Conservation (phyloP, 257 asterid species). For the Pogostemon cablin region DNA sequence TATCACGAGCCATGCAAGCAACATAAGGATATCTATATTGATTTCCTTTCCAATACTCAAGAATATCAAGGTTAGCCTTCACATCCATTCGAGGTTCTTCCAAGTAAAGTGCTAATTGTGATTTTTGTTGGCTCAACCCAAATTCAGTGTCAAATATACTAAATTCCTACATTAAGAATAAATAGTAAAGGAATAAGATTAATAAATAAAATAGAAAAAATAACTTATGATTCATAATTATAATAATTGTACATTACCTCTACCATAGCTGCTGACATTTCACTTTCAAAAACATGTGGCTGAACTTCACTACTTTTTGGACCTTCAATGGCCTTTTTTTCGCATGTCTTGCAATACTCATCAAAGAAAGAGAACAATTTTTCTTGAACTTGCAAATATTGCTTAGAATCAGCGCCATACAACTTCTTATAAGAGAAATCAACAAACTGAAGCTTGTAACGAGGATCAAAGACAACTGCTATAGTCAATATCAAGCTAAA, state of each 20-base stretch:
- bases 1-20: too few relatives aligned
- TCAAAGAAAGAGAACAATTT: background rate
- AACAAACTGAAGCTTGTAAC: background rate
- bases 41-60: too few relatives aligned
- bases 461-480: conserved; percentile 11
- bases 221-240: background rate
- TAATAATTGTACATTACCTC: background rate
- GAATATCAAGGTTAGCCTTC: too few relatives aligned
- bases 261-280: background rate
- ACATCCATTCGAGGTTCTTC: too few relatives aligned
- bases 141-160: background rate
- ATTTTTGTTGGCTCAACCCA: background rate
- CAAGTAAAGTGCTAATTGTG: too few relatives aligned
- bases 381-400: background rate
- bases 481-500: conserved; percentile 4
- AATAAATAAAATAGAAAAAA: background rate
- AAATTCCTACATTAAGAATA: background rate
- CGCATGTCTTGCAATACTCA: background rate
- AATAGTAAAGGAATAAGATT: background rate
- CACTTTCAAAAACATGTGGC: background rate
- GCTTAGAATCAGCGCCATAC: background rate
- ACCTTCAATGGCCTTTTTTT: too few relatives aligned
- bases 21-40: too few relatives aligned
- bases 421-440: background rate
- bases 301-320: too few relatives aligned